Percentiles rank a stretch among this genome's conserved stretches.
Conservation (phyloP, 2,329 filamentous ascomycete species). For the Colletotrichum orchidophilum region DNA sequence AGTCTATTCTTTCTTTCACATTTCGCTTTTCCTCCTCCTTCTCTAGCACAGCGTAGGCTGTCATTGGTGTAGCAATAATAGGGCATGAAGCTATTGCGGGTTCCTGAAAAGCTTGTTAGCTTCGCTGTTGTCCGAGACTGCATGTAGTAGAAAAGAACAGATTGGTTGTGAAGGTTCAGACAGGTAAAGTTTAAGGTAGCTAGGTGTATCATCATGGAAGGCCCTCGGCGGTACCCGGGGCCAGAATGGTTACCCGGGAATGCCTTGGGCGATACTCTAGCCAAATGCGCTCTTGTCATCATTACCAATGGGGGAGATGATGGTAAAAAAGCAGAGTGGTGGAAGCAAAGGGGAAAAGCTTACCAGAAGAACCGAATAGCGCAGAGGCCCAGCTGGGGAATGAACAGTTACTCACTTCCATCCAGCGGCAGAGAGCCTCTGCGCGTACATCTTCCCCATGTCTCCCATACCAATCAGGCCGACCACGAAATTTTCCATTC, state of each 20-base stretch:
- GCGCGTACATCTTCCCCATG: conserved; percentile 99
- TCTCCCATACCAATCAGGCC: conserved; percentile 99
- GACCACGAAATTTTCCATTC: conserved; percentile 77
- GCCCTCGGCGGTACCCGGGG: conserved; percentile 65
- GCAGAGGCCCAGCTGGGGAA: conserved; percentile 26
- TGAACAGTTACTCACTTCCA: conserved; percentile 77
- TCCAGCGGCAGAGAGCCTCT: conserved; percentile 85
- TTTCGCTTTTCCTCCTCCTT: not conserved
- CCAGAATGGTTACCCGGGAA: conserved; percentile 80
- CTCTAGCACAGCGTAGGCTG: no score
- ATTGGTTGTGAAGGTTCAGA: conserved; percentile 71
- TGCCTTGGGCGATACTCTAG: conserved; percentile 88
- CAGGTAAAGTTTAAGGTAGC: conserved; percentile 89
- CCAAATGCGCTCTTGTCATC: conserved; percentile 99
- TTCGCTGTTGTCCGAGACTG: conserved; percentile 26
- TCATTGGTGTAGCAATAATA: not conserved
- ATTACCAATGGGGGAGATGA: conserved; percentile 55
- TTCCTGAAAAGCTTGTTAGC: conserved; percentile 35
- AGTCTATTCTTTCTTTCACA: conserved; percentile 5
- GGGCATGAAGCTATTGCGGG: conserved; percentile 43
- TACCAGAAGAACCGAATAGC: conserved; percentile 44
- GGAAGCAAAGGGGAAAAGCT: conserved; percentile 39
- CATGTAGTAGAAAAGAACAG: conserved; percentile 35
- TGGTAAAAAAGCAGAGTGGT: conserved; percentile 16
- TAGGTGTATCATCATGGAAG: conserved; percentile 99